phyloP scores from a whole-genome alignment of 2,329 filamentous ascomycete genomes.

The Leptosphaerulina australis region DNA sequence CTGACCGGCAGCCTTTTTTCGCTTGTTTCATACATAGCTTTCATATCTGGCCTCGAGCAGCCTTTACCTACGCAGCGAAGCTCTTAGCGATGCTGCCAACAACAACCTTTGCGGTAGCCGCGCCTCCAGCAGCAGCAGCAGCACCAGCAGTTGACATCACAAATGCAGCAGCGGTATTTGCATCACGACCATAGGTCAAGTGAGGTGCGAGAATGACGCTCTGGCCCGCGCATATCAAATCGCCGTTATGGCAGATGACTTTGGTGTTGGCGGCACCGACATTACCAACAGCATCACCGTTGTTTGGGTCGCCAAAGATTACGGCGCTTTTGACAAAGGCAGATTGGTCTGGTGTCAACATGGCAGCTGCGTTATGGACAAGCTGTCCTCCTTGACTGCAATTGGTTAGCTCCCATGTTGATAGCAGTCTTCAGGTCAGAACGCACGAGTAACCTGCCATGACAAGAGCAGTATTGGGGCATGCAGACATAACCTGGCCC shows the following conservation, averaged over 20 bases:
- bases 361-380: constrained; percentile 54
- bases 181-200: constrained; percentile 44
- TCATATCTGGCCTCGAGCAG: neutral
- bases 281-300: constrained; percentile 41
- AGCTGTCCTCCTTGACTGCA: constrained; percentile 49
- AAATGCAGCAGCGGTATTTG: constrained; percentile 41
- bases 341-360: constrained; percentile 32
- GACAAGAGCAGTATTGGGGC: constrained; percentile 55
- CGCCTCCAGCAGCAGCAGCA: constrained; percentile 14
- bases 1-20: constrained; percentile 13
- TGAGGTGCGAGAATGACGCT: constrained; percentile 41
- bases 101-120: constrained; percentile 12
- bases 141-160: constrained; percentile 27
- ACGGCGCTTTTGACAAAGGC: constrained; percentile 37
- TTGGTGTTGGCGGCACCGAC: constrained; percentile 41
- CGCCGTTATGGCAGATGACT: constrained; percentile 44
- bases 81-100: constrained; percentile 8
- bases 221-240: constrained; percentile 44
- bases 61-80: constrained; percentile 10
- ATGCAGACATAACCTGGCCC: constrained; percentile 49
- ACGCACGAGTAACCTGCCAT: constrained; percentile 57
- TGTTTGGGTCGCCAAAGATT: constrained; percentile 49
- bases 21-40: neutral
- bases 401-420: neutral
- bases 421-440: neutral